Base-by-base conservation (phyloP, 192 early-diverging fungal genomes). In the Phycomyces blakesleeanus region DNA sequence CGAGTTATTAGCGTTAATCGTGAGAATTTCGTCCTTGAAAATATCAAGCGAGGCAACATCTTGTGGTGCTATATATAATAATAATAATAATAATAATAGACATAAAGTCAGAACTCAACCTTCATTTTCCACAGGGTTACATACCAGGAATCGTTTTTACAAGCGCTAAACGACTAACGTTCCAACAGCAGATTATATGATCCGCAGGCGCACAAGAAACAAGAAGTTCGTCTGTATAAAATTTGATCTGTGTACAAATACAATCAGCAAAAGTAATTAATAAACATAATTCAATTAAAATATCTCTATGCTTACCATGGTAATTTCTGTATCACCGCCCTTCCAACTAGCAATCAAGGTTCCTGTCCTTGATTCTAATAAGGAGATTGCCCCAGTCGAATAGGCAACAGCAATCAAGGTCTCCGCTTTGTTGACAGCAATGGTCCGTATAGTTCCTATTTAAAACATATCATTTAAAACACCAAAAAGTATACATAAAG, bases 1-100 rank as follows among this genome's bases (percentile, higher is more conserved):
- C 3, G 76, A 79, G 34, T 85, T 85, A 67, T 76, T 85, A 24
- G 68, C 72, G 47, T 82, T 80, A 40, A 85, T 79, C 0, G 83
- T 78, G 40, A 85, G 76, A 25, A 83, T 73, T 57, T 85, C 81
- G 47, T 85, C 81, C 64, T 85, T 85, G 72, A 78, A 85, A 29
- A 83, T 68, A 68, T 85, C 76, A 15, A 85, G 51, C 1, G 83
- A 77, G 14, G 82, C 59, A 59, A 85, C 73, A 59, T 85, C 83
- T 37, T 59, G 57, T 29, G 62, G 44, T 6, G 52, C 63, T 72
- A 55, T n/a, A 41, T 14, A 41, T 41, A 6, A 6, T 10, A 14
- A 41, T 41, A 14, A 41, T 15, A 40, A 1, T 15, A 15, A 25
- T 21, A 56, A 4, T 10, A 37, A 34, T 64, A 34, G 27, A 27